Conservation (phyloP, 2,329 filamentous ascomycete species). For the Phaeosphaeriaceae sp. region DNA sequence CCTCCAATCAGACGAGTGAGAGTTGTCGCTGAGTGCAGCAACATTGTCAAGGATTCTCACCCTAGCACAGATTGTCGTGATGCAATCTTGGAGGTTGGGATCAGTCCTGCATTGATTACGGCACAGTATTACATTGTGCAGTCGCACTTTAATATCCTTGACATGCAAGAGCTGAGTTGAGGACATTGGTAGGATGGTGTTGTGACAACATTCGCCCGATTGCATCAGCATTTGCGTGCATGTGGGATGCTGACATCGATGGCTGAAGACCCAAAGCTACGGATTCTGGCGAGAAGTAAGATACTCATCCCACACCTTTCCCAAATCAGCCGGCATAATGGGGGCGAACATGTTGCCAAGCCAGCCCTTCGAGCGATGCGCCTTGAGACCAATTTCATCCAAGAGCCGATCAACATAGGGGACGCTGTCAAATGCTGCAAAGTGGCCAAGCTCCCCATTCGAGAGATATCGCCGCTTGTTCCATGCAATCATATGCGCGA, state of each 20-base stretch:
- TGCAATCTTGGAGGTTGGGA: too few species aligned
- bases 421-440: conserved; percentile 12
- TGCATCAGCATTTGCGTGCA: too few species aligned
- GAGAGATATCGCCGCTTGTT: conserved; percentile 4
- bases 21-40: too few species aligned
- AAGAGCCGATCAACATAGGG: conserved; percentile 4
- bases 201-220: too few species aligned
- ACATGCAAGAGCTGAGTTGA: too few species aligned
- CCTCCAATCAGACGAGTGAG: too few species aligned
- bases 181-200: too few species aligned
- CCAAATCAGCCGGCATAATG: conserved; percentile 10
- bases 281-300: not conserved
- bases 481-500: conserved; percentile 10
- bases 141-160: too few species aligned
- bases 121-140: too few species aligned
- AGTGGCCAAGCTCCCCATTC: conserved; percentile 59
- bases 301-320: conserved; percentile 11
- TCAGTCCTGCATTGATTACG: too few species aligned
- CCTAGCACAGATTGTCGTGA: too few species aligned
- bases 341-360: conserved; percentile 9
- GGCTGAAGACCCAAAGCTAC: not conserved
- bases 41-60: too few species aligned
- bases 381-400: conserved; percentile 2
- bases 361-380: conserved; percentile 10
- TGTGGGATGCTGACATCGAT: not conserved